phyloP scores from a whole-genome alignment of 192 early-diverging fungal genomes.

The Rhizoclosmatium globosum region DNA sequence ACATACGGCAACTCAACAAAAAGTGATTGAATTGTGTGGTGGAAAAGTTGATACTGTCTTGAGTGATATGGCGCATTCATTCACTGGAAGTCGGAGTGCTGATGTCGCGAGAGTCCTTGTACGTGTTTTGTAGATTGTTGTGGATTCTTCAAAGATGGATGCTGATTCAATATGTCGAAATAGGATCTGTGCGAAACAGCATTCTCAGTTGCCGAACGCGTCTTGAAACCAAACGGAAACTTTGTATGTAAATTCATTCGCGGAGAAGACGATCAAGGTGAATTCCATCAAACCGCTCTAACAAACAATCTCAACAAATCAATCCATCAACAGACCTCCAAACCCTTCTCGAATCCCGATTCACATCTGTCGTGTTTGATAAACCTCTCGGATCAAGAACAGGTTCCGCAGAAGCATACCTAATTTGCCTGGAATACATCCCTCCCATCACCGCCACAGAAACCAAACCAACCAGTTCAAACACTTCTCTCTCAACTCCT shows the following conservation, averaged over 20 bases:
- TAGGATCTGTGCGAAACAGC: conserved; percentile 73
- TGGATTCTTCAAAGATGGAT: background rate
- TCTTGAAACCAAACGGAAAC: conserved; percentile 61
- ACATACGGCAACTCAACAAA: conserved; percentile 42
- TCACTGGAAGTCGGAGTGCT: conserved; percentile 72
- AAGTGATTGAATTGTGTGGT: conserved; percentile 26
- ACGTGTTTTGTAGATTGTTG: background rate
- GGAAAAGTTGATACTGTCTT: conserved; percentile 50
- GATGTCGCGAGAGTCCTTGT: conserved; percentile 63
- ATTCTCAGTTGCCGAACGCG: conserved; percentile 63
- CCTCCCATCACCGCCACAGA: background rate
- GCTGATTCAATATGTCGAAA: background rate
- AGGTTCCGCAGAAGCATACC: conserved; percentile 76
- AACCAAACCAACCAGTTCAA: background rate
- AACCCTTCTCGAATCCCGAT: conserved; percentile 52
- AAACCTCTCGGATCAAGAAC: conserved; percentile 75
- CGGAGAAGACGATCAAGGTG: conserved; percentile 50
- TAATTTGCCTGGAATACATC: conserved; percentile 66
- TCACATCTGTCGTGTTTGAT: conserved; percentile 66
- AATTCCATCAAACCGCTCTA: background rate
- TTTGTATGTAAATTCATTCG: conserved; percentile 76
- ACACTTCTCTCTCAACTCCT: background rate
- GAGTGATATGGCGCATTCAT: conserved; percentile 85
- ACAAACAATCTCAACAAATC: background rate
- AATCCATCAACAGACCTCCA: conserved; percentile 39